Evolutionary conservation across 106 monocot species (phyloP).

Genomic region (Dioscorea alata): DNA sequence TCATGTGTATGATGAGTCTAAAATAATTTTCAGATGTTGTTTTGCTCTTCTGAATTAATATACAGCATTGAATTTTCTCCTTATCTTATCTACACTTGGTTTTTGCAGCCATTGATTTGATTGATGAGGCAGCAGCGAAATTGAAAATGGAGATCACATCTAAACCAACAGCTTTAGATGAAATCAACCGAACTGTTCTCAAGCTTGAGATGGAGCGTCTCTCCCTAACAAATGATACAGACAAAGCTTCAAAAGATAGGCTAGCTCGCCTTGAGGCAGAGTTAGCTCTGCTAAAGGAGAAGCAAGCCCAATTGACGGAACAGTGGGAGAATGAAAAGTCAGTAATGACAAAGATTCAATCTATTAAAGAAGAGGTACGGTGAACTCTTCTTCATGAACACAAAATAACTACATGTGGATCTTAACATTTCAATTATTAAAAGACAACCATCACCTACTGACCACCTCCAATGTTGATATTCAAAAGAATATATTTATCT

Average conservation of each 20-base stretch:
- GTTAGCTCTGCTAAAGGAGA: constrained; percentile 64
- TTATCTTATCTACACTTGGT: background rate
- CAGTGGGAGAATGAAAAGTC: constrained; percentile 98
- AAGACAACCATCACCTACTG: no score
- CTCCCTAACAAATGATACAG: constrained; percentile 90
- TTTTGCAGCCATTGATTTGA: constrained; percentile 86
- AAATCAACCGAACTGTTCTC: constrained; percentile 88
- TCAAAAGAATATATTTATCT: no score
- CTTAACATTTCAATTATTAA: no score
- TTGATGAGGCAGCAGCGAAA: constrained; percentile 99
- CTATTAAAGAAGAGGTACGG: constrained; percentile 93
- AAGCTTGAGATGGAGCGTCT: constrained; percentile 98
- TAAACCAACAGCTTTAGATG: constrained; percentile 92
- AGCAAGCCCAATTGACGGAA: constrained; percentile 74
- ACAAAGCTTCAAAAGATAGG: constrained; percentile 95
- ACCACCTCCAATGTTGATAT: no score
- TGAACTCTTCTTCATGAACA: background rate
- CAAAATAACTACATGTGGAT: no score
- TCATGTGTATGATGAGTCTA: no score
- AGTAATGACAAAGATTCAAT: constrained; percentile 88
- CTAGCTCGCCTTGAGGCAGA: constrained; percentile 78
- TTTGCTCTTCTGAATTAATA: no score
- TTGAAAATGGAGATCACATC: constrained; percentile 99
- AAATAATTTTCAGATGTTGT: no score
- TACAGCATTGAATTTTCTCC: no score